Percentiles rank a stretch among this genome's conserved stretches.
Conservation (phyloP, 1,139 yeast genomes). For the Diutina pseudorugosa region DNA sequence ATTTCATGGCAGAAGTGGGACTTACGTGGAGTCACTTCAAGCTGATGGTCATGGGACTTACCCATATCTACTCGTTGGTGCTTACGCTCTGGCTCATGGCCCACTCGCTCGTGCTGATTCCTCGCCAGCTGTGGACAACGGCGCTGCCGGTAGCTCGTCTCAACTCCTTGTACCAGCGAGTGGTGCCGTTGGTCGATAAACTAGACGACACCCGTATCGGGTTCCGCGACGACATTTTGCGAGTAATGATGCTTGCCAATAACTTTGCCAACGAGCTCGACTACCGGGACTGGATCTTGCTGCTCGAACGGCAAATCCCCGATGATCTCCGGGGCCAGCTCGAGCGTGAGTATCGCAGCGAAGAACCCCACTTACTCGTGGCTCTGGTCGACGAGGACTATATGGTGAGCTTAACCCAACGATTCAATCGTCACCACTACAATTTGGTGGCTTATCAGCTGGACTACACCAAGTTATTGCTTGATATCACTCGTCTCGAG, state of each 20-base stretch:
- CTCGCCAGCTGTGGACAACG: conserved; percentile 44
- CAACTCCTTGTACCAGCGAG: conserved; percentile 34
- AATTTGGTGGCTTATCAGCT: conserved; percentile 30
- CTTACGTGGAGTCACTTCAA: conserved; percentile 46
- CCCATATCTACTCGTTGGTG: conserved; percentile 70
- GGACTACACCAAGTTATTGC: conserved; percentile 25
- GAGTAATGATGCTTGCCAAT: conserved; percentile 37
- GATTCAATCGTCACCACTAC: conserved; percentile 26
- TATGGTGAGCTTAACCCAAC: conserved; percentile 24
- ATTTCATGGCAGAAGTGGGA: conserved; percentile 51
- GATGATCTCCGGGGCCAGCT: conserved; percentile 22
- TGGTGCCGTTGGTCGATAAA: conserved; percentile 48
- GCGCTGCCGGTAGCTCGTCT: conserved; percentile 30
- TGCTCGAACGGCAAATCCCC: conserved; percentile 22
- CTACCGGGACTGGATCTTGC: conserved; percentile 31
- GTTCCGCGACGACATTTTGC: conserved; percentile 52
- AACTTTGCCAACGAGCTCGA: conserved; percentile 22
- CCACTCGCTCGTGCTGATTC: conserved; percentile 63
- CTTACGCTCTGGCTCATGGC: conserved; percentile 79
- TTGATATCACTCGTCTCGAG: conserved; percentile 25
- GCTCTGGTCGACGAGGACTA: conserved; percentile 21
- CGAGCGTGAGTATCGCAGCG: conserved; percentile 20
- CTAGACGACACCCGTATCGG: conserved; percentile 54
- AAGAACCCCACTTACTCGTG: conserved; percentile 13
- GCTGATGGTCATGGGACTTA: conserved; percentile 58